A percentile compares a stretch with the other conserved stretches of the same genome.
These are phyloP conservation scores for Ceratocystis papillata DNA, from an alignment of 2,329 filamentous ascomycete genomes.

Conservation along the genomic window DNA sequence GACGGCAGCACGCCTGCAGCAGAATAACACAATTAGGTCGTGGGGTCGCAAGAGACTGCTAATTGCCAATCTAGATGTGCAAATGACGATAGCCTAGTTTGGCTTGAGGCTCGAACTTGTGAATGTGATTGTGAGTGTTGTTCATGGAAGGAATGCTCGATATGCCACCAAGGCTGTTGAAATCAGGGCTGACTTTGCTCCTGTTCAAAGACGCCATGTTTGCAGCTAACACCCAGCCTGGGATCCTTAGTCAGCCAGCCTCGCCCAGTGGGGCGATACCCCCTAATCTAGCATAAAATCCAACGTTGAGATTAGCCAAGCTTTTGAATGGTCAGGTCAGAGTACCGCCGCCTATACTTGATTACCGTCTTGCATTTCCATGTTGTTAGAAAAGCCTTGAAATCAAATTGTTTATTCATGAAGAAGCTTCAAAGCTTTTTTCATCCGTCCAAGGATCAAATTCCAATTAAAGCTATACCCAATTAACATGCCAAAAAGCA, in stretches of 20 bases:
- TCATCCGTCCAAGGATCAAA: background rate
- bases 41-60: background rate
- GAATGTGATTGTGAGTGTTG: constrained; percentile 13
- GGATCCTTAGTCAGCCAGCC: constrained; percentile 19
- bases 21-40: background rate
- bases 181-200: constrained; percentile 20
- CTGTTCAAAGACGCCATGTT: background rate
- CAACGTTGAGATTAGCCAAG: background rate
- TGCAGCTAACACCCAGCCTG: background rate
- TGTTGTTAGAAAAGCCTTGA: background rate
- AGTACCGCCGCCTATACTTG: no score
- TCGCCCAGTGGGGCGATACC: background rate
- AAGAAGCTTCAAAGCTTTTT: background rate
- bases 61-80: background rate
- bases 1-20: background rate
- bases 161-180: constrained; percentile 14
- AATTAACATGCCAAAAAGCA: background rate
- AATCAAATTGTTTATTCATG: background rate
- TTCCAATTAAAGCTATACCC: constrained; percentile 9
- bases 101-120: constrained; percentile 5
- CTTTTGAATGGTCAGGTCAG: no score
- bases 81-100: background rate
- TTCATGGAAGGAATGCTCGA: constrained; percentile 21
- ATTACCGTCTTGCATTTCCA: no score
- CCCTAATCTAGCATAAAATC: background rate